Evolutionary conservation across 176 grass and related monocot species (phyloP).

Genomic region (Carex myosuroides): DNA sequence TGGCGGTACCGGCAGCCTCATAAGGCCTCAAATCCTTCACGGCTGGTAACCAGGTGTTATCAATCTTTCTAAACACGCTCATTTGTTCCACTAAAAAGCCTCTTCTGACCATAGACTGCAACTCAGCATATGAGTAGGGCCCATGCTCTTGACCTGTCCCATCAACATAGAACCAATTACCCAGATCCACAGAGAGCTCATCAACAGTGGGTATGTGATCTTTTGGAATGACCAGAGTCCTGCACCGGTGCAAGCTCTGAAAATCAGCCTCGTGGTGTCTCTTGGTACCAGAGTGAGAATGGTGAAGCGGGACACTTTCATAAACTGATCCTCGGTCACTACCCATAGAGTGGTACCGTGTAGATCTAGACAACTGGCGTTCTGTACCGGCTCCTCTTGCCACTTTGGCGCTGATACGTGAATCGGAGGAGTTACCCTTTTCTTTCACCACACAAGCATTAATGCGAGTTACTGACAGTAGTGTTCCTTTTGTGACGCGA

Average conservation of each 20-base stretch:
- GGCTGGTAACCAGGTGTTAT: slow-evolving; percentile 95
- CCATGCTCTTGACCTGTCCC: slow-evolving; percentile 84
- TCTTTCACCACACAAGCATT: slow-evolving; percentile 78
- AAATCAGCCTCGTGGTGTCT: slow-evolving; percentile 58
- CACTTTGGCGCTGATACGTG: neutral
- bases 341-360: slow-evolving; percentile 54
- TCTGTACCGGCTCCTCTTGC: slow-evolving; percentile 37
- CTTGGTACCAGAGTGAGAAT: slow-evolving; percentile 35
- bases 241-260: slow-evolving; percentile 64
- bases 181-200: slow-evolving; percentile 70
- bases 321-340: slow-evolving; percentile 57
- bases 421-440: slow-evolving; percentile 35
- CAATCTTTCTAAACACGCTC: slow-evolving; percentile 86
- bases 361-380: slow-evolving; percentile 52
- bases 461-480: slow-evolving; percentile 70
- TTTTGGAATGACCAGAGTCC: slow-evolving; percentile 59
- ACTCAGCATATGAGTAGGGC: slow-evolving; percentile 73
- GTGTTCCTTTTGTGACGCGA: slow-evolving; percentile 65
- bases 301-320: slow-evolving; percentile 39
- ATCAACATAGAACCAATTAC: slow-evolving; percentile 89
- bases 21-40: slow-evolving; percentile 46
- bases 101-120: slow-evolving; percentile 74
- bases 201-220: slow-evolving; percentile 80
- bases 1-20: slow-evolving; percentile 21
- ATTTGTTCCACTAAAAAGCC: slow-evolving; percentile 63